These are phyloP conservation scores for Pyrus betulifolia DNA, from an alignment of 306 rosid genomes.

Conservation along the genomic window DNA sequence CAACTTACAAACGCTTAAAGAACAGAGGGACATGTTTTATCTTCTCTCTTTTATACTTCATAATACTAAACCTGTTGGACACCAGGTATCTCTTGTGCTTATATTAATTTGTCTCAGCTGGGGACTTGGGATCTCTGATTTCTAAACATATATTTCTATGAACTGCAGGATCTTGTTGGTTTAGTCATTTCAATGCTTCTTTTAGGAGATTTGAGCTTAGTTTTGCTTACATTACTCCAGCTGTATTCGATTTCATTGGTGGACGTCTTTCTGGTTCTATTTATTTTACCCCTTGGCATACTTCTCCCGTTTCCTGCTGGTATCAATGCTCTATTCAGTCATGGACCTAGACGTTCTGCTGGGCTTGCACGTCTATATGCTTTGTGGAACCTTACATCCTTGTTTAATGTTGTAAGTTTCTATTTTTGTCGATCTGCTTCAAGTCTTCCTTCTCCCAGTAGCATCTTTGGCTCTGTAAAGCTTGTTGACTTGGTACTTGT, in stretches of 20 bases:
- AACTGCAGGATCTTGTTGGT: conserved; percentile 97
- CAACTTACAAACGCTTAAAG: conserved; percentile 67
- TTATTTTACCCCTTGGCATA: conserved; percentile 83
- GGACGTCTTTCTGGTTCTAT: conserved; percentile 85
- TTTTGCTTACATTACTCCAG: conserved; percentile 92
- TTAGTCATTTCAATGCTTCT: conserved; percentile 94
- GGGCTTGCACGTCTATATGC: conserved; percentile 96
- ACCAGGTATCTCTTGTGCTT: conserved; percentile 59
- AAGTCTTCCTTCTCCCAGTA: not conserved
- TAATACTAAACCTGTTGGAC: conserved; percentile 95
- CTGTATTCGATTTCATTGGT: conserved; percentile 78
- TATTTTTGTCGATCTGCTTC: not conserved
- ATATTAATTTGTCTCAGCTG: not conserved
- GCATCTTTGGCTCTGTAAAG: not conserved
- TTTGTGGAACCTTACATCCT: conserved; percentile 83
- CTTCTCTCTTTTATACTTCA: conserved; percentile 82
- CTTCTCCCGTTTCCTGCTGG: conserved; percentile 98
- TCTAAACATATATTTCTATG: not conserved
- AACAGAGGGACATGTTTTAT: conserved; percentile 80
- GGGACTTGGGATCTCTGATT: not conserved
- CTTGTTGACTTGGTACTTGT: not conserved
- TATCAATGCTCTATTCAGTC: conserved; percentile 97
- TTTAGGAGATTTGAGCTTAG: conserved; percentile 97
- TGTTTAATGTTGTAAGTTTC: conserved; percentile 77
- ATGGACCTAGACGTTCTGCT: conserved; percentile 96